These are phyloP conservation scores for Rhizomucor miehei DNA, from an alignment of 371 early-diverging fungal genomes.

Conservation along the genomic window DNA sequence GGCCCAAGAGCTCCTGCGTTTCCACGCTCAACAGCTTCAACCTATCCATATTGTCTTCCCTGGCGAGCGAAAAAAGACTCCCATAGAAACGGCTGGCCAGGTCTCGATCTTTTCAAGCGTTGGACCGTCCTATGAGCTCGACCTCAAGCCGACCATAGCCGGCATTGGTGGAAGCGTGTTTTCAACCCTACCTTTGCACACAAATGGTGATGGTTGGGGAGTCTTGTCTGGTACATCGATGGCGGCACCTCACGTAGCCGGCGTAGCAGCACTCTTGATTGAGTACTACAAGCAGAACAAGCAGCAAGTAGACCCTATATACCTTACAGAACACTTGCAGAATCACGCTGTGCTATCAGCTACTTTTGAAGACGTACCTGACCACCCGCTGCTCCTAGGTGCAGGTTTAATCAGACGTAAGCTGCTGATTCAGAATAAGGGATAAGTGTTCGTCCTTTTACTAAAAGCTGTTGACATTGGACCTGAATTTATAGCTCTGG, in stretches of 20 bases:
- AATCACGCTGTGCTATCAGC: constrained; percentile 48
- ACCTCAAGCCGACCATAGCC: constrained; percentile 54
- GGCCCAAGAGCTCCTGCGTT: constrained; percentile 17
- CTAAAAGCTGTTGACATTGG: no score
- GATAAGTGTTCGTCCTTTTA: neutral
- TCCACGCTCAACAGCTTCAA: neutral
- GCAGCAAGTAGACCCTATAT: constrained; percentile 5
- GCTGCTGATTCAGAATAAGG: neutral
- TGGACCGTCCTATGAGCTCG: constrained; percentile 42
- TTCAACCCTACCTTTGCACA: constrained; percentile 55
- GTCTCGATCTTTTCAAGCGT: constrained; percentile 51
- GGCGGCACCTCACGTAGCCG: constrained; percentile 76
- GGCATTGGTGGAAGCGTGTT: constrained; percentile 71
- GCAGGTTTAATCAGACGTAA: constrained; percentile 71
- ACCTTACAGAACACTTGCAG: constrained; percentile 39
- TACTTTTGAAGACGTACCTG: constrained; percentile 18
- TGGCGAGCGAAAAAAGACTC: neutral
- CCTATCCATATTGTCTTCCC: constrained; percentile 8
- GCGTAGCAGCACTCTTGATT: constrained; percentile 60
- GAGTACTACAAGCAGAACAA: constrained; percentile 26
- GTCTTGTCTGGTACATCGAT: constrained; percentile 65
- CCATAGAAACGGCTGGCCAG: constrained; percentile 30
- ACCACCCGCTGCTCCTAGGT: constrained; percentile 62
- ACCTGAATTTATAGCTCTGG: constrained; percentile 38
- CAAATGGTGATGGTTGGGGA: constrained; percentile 42